A percentile compares a stretch with the other conserved stretches of the same genome.
Conservation (phyloP, 176 grass and related monocot species). For the Cenchrus fungigraminus region DNA sequence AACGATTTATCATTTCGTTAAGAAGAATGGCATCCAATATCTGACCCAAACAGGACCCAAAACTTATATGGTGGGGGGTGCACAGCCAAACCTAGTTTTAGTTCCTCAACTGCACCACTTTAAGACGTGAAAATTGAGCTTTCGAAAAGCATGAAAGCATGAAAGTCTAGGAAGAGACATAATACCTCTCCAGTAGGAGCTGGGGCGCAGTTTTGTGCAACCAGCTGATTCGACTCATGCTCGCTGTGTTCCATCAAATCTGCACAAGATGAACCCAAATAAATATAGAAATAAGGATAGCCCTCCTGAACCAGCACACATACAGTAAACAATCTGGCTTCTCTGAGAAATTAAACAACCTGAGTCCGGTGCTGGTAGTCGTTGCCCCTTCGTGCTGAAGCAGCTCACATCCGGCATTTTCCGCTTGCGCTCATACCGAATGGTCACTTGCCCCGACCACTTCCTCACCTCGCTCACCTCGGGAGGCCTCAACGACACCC, state of each 20-base stretch:
- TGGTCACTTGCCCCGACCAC: neutral
- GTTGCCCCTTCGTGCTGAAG: constrained; percentile 47
- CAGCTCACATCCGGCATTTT: constrained; percentile 37
- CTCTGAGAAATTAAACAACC: constrained; percentile 39
- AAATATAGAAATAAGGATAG: constrained; percentile 5
- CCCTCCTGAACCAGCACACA: neutral
- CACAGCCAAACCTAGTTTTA: too few relatives aligned
- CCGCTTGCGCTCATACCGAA: constrained; percentile 69
- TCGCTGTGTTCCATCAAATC: constrained; percentile 42
- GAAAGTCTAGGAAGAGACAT: neutral
- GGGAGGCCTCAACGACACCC: neutral
- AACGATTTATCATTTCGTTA: too few relatives aligned
- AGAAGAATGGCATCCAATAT: neutral
- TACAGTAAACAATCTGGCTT: constrained; percentile 30
- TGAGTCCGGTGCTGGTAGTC: constrained; percentile 45
- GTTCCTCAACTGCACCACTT: neutral
- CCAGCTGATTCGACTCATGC: constrained; percentile 21
- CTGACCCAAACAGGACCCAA: too few relatives aligned
- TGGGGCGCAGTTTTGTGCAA: neutral
- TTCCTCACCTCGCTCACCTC: constrained; percentile 23
- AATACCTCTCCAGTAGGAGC: constrained; percentile 51
- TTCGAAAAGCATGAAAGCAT: neutral
- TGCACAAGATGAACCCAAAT: constrained; percentile 36
- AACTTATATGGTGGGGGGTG: too few relatives aligned
- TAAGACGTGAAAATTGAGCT: neutral